Conservation (phyloP, 768 basidiomycete genomes). For the Zangia roseola region DNA sequence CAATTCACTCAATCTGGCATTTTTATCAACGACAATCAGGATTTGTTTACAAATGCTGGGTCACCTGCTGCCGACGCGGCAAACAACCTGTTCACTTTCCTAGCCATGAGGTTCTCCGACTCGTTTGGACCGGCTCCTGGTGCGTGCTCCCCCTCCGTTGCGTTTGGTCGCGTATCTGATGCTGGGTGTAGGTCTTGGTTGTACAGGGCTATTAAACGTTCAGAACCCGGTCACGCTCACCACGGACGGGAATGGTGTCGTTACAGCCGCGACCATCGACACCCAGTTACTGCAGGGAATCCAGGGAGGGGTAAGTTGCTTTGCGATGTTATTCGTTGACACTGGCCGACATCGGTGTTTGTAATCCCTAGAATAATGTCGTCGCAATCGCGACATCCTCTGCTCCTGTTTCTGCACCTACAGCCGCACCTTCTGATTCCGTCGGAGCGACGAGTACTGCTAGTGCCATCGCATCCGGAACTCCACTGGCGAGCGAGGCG, state of each 20-base stretch:
- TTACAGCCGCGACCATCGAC: constrained; percentile 27
- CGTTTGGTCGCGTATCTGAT: background rate
- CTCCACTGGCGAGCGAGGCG: background rate
- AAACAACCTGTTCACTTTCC: constrained; percentile 27
- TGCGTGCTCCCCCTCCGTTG: constrained; percentile 1
- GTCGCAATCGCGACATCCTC: background rate
- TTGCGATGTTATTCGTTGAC: background rate
- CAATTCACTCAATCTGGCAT: constrained; percentile 23
- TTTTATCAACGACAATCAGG: constrained; percentile 24
- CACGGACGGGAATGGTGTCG: constrained; percentile 25
- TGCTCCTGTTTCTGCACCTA: background rate
- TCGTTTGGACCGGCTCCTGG: constrained; percentile 26
- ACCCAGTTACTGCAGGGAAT: constrained; percentile 20
- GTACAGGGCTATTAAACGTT: constrained; percentile 21
- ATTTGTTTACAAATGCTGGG: constrained; percentile 11
- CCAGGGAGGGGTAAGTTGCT: constrained; percentile 3
- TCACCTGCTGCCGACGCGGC: constrained; percentile 23
- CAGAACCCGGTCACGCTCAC: constrained; percentile 23
- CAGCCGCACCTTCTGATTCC: background rate
- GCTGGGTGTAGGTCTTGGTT: constrained; percentile 20
- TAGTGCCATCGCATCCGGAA: background rate
- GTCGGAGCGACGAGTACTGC: background rate
- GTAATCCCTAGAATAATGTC: constrained; percentile 1
- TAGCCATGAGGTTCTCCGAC: constrained; percentile 28
- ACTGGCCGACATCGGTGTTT: background rate